These are phyloP conservation scores for Gossypium herbaceum DNA, from an alignment of 345 rosid genomes.

Conservation along the genomic window DNA sequence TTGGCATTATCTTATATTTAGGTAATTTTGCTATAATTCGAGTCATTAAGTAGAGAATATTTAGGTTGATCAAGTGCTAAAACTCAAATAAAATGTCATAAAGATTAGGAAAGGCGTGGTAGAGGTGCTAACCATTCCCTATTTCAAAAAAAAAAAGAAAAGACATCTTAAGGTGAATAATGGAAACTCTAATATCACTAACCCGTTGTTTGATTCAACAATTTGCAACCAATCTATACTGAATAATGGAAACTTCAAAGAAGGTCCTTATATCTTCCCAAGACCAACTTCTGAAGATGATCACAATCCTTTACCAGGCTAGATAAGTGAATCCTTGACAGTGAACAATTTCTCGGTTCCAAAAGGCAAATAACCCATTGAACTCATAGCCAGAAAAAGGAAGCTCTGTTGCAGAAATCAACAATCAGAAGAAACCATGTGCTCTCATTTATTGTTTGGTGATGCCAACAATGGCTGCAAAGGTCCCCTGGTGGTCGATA, in stretches of 20 bases:
- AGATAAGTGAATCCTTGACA: conserved; percentile 71
- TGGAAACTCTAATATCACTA: too few species aligned
- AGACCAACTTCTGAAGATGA: conserved; percentile 47
- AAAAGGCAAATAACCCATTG: conserved; percentile 48
- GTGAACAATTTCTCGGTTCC: conserved; percentile 52
- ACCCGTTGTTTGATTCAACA: neutral
- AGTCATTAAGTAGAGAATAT: too few species aligned
- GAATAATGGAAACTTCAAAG: conserved; percentile 72
- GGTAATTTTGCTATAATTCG: too few species aligned
- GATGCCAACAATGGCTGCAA: conserved; percentile 54
- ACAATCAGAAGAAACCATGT: conserved; percentile 34
- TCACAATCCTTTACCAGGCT: conserved; percentile 66
- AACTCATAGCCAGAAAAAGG: conserved; percentile 74
- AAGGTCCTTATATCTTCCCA: conserved; percentile 60
- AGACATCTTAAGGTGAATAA: too few species aligned
- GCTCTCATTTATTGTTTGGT: conserved; percentile 49
- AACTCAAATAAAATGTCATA: too few species aligned
- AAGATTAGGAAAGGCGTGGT: too few species aligned
- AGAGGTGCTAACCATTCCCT: too few species aligned
- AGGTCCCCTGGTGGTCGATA: conserved; percentile 60
- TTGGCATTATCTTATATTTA: too few species aligned
- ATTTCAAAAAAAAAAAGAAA: too few species aligned
- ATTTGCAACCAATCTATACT: conserved; percentile 39
- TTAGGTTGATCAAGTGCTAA: too few species aligned
- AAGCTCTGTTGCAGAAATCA: conserved; percentile 58